Base-by-base conservation (phyloP, 352 stramenopile genomes). In the Pythium volutum region DNA sequence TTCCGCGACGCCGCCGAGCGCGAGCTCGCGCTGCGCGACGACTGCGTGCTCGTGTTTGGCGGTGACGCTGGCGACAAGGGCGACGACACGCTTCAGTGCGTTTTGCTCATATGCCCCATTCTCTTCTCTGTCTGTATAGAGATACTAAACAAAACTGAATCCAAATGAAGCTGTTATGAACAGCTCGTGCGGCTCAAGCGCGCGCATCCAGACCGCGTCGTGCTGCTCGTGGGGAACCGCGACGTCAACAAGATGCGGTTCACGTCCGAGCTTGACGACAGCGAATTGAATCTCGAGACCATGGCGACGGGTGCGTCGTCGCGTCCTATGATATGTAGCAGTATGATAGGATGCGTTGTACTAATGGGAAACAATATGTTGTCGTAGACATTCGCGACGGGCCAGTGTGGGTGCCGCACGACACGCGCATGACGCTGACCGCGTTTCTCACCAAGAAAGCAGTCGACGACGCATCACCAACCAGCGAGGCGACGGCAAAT, bases 241-340 rank as follows among this genome's bases (percentile, higher is more conserved):
- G 93, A 98, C 73, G 79, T 97, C 50, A 98, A 98, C 75, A 98
- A 98, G 68, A 87, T 98, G 69, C 77, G 89, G 38, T 76, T 97
- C 29, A 91, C 83, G 15, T 95, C 86, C 3, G 91, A 97, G 64
- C 64, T 97, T 5, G 69, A 80, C 39, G 75, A 95, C 31, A 68
- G 57, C 4, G 85, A 96, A 55, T 79, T 96, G 77, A 52, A 81
- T 50, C 61, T 93, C 9, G 20, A 43, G 0, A 74, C 73, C 4
- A 91, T 92, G 83, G 70, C 77, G 10, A 74, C 64, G 72, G 74
- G 82, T 89, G 50, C 20, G 63, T 43, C 16, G 29, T 42, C 18
- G 55, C n/a, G 43, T 69, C 12, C 41, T 39, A 2, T 26, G 36
- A 46, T 60, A 11, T 58, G 23, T 45, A 3, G 20, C 4, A 50